Evolutionary conservation across 129 eudicot species (phyloP).

Genomic region (Flaveria robusta): DNA sequence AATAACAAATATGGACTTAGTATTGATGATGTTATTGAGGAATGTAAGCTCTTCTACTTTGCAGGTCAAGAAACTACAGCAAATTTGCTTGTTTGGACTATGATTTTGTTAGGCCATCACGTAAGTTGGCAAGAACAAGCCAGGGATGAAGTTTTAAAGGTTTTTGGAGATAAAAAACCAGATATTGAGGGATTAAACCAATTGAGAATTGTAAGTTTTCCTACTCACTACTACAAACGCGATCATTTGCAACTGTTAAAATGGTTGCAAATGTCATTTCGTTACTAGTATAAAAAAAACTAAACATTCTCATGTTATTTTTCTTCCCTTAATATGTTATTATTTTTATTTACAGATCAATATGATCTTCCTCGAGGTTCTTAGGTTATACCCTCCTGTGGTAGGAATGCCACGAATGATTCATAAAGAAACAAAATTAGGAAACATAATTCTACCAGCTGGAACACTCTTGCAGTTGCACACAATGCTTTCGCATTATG

Average conservation of each 20-base stretch:
- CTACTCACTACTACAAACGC: background rate
- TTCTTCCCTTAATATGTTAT: background rate
- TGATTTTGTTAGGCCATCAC: conserved; percentile 35
- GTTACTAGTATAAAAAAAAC: background rate
- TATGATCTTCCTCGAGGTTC: conserved; percentile 31
- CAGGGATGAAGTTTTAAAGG: conserved; percentile 33
- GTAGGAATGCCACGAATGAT: conserved; percentile 24
- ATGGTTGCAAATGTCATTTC: no score
- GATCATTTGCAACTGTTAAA: background rate
- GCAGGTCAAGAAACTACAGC: conserved; percentile 46
- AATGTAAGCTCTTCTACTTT: conserved; percentile 42
- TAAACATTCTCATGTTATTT: background rate
- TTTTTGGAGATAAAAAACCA: conserved; percentile 37
- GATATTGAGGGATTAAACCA: conserved; percentile 32
- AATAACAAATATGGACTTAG: conserved; percentile 33
- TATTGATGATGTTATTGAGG: conserved; percentile 37
- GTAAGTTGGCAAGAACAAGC: conserved; percentile 34
- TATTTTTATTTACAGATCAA: conserved; percentile 22
- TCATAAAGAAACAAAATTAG: conserved; percentile 35
- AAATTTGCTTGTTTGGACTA: conserved; percentile 42
- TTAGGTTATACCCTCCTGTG: conserved; percentile 30
- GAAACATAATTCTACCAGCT: conserved; percentile 28
- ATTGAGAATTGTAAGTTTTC: conserved; percentile 31
- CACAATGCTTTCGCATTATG: conserved; percentile 31
- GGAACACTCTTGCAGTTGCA: conserved; percentile 19